Evolutionary conservation across 768 basidiomycete species (phyloP), one percentile per base, ranked within the genome.

Genomic region (Roridomyces roridus): DNA sequence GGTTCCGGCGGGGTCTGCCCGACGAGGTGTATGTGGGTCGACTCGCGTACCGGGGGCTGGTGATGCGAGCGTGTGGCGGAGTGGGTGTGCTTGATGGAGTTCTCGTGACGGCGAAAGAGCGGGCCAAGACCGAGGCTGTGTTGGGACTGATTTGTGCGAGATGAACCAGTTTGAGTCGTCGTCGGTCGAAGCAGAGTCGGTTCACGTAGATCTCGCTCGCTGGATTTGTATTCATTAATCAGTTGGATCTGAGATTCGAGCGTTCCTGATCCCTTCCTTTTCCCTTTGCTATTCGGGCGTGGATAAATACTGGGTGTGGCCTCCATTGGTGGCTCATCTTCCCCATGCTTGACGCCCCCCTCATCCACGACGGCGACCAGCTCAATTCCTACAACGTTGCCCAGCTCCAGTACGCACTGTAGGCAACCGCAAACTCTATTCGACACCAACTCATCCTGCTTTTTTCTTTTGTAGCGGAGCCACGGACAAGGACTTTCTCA

Each of bases 1-100:
- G 89, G 68, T 98, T 96, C 80, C 86, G 96, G 18, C 87, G 90
- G 68, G 88, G 91, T 61, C 81, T 99, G 45, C 96, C 96, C 45
- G 92, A 98, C 74, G 88, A 84, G 46, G 84, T 83, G 70, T 98
- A 98, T 70, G 84, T 91, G 44, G 91, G 91, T 21, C 85, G 96
- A 36, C 79, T 96, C 28, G 91, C 86, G 41, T 98, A 98, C 74
- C 88, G 96, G 41, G 94, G 94, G 36, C 77, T 95, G 52, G 78
- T 96, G 43, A 94, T 96, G 91, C 76, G 85, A 23, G 85, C 83
- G 28, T 93, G 91, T 68, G 69, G 76, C 25, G 72, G 78, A 29
- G 74, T 98, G 63, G 77, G 80, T 66, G 73, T 87, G 78, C 73
- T 99, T 67, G 96, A 99, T 75, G 96, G 96, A 51, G 85, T 98